Conservation (phyloP, 129 eudicot species). For the Dittrichia graveolens region DNA sequence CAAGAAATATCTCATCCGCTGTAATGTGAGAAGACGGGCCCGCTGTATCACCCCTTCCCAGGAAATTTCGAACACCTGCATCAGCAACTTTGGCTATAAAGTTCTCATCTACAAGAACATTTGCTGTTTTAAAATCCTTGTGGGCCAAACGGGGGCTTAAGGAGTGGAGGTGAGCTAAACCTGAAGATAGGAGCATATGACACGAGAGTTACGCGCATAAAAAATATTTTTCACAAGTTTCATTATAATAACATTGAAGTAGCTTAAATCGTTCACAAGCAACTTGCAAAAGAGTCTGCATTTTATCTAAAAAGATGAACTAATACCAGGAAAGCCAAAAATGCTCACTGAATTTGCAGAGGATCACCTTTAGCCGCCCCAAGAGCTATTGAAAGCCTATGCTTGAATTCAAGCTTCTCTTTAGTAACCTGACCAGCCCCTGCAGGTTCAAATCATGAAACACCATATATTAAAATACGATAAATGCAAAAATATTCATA, state of each 20-base stretch:
- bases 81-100: slow-evolving; percentile 94
- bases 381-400: slow-evolving; percentile 85
- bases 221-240: neutral
- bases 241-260: neutral
- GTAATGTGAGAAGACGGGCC: slow-evolving; percentile 75
- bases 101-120: slow-evolving; percentile 92
- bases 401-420: slow-evolving; percentile 97
- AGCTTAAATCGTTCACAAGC: slow-evolving; percentile 12
- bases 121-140: slow-evolving; percentile 93
- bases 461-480: neutral
- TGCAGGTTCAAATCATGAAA: slow-evolving; percentile 38
- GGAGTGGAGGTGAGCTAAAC: slow-evolving; percentile 86
- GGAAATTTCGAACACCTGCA: slow-evolving; percentile 89
- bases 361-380: slow-evolving; percentile 99
- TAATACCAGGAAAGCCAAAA: slow-evolving; percentile 86
- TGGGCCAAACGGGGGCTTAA: slow-evolving; percentile 90
- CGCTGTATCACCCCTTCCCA: slow-evolving; percentile 64
- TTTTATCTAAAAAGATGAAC: slow-evolving; percentile 52
- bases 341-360: slow-evolving; percentile 99
- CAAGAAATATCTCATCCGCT: slow-evolving; percentile 81
- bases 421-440: slow-evolving; percentile 74
- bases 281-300: slow-evolving; percentile 32
- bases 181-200: slow-evolving; percentile 42
- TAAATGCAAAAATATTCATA: neutral
- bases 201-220: slow-evolving; percentile 24